Evolutionary conservation across 2,329 filamentous ascomycete species (phyloP).

Genomic region (Alternaria hordeiaustralica): DNA sequence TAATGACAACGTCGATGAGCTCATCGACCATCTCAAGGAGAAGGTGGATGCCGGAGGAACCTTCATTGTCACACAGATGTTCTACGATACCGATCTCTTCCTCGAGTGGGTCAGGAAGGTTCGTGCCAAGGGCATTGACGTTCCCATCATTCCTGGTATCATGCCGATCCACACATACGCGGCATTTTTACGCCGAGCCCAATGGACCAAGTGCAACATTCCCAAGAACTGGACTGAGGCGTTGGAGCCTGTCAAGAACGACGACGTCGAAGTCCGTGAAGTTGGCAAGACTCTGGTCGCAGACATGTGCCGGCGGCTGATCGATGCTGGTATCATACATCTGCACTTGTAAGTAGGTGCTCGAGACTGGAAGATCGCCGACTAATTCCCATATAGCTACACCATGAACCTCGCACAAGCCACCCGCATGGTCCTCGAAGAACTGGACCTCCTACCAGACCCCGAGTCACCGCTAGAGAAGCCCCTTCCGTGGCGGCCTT

Average conservation of each 20-base stretch:
- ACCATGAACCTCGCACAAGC: conserved; percentile 98
- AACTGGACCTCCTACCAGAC: conserved; percentile 81
- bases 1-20: conserved; percentile 80
- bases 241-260: conserved; percentile 93
- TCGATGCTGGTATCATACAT: conserved; percentile 82
- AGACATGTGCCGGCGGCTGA: conserved; percentile 85
- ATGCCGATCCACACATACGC: conserved; percentile 96
- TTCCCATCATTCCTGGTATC: conserved; percentile 85
- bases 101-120: conserved; percentile 88
- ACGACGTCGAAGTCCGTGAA: conserved; percentile 89
- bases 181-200: conserved; percentile 86
- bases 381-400: conserved; percentile 62
- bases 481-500: conserved; percentile 95
- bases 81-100: conserved; percentile 97
- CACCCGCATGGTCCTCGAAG: conserved; percentile 91
- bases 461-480: conserved; percentile 81
- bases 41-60: conserved; percentile 93
- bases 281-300: conserved; percentile 87
- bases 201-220: conserved; percentile 87
- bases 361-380: background rate
- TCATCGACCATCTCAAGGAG: conserved; percentile 93
- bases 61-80: conserved; percentile 99
- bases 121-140: conserved; percentile 79
- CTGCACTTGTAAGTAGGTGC: conserved; percentile 74
- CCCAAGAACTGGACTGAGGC: conserved; percentile 80